Evolutionary conservation across 1,284 basidiomycete species (phyloP), one percentile per base, ranked within the genome.

Genomic region (Malassezia obtusa): DNA sequence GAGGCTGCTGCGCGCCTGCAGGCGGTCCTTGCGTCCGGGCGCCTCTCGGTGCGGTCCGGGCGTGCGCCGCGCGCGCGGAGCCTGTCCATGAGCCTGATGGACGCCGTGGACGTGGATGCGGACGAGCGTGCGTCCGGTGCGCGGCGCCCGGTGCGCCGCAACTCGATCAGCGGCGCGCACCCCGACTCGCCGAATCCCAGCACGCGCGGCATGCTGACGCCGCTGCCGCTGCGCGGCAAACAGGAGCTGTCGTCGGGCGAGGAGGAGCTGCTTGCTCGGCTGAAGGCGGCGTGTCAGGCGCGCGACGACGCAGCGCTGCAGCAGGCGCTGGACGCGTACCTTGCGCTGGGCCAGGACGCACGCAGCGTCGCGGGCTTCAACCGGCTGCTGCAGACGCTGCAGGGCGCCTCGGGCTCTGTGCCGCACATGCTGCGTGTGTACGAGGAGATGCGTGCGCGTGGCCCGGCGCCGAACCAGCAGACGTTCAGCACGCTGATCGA

Each of bases 401-500:
- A 12, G 17, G 10, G 37, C 12, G 25, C 49, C 11, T 22, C 7
- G 0, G 28, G n/a, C 10, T 14, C 33, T 9, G 28, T 22, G 4
- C 2, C 26, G 22, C 11, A 14, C 5, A 19, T 28, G 36, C 11
- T 45, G 28, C 21, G 19, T 8, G n/a, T 50, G 15, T 55, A 50
- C 24, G 15, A 28, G 64, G 10, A 70, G 30, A 45, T 65, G 50
- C 49, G 52, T 32, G 48, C 48, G 44, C 48, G 35, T 35, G 49
- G 52, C 45, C 58, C 52, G 35, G 53, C 31, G 17, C 58, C 49
- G 12, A 44, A 51, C 41, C 26, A 45, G 38, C 38, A 25, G 31
- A 47, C 50, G 24, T 48, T 39, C 43, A 49, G 31, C 14, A 2
- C 77, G 31, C 78, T 91, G 47, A 83, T 94, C 58, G 69, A 75